phyloP scores from a whole-genome alignment of 306 rosid species.

The Rosa multiflora region DNA sequence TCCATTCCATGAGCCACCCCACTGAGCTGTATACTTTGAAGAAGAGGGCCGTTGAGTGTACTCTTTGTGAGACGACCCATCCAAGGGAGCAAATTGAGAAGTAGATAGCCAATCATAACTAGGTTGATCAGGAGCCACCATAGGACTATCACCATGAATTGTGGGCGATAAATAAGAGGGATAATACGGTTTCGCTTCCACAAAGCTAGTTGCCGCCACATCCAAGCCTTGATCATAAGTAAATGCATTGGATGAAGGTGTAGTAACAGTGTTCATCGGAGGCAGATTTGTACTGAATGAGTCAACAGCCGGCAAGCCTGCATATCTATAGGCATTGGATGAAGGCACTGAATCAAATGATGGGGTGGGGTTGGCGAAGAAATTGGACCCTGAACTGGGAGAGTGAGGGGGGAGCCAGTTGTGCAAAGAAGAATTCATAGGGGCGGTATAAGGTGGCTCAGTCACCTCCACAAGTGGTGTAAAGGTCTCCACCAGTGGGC shows the following conservation, averaged over 20 bases:
- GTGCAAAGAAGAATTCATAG: slow-evolving; percentile 38
- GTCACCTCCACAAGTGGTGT: slow-evolving; percentile 21
- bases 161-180: slow-evolving; percentile 44
- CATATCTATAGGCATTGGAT: slow-evolving; percentile 29
- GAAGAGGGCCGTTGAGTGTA: slow-evolving; percentile 31
- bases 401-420: slow-evolving; percentile 38
- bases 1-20: slow-evolving; percentile 46
- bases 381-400: slow-evolving; percentile 36
- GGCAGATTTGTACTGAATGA: slow-evolving; percentile 40
- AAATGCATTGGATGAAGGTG: slow-evolving; percentile 34
- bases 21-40: slow-evolving; percentile 30
- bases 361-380: slow-evolving; percentile 33
- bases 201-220: slow-evolving; percentile 31
- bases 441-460: slow-evolving; percentile 40
- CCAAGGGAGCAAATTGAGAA: slow-evolving; percentile 34
- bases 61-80: slow-evolving; percentile 34
- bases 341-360: slow-evolving; percentile 39
- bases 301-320: slow-evolving; percentile 25
- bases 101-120: slow-evolving; percentile 45
- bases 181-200: slow-evolving; percentile 47
- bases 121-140: slow-evolving; percentile 36
- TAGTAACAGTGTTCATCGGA: slow-evolving; percentile 32
- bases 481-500: slow-evolving; percentile 36
- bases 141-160: slow-evolving; percentile 28
- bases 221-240: slow-evolving; percentile 33